Percentiles rank a stretch among this genome's conserved stretches.
Conservation (phyloP, 805 yeast species). For the Saccharomycopsis malanga region DNA sequence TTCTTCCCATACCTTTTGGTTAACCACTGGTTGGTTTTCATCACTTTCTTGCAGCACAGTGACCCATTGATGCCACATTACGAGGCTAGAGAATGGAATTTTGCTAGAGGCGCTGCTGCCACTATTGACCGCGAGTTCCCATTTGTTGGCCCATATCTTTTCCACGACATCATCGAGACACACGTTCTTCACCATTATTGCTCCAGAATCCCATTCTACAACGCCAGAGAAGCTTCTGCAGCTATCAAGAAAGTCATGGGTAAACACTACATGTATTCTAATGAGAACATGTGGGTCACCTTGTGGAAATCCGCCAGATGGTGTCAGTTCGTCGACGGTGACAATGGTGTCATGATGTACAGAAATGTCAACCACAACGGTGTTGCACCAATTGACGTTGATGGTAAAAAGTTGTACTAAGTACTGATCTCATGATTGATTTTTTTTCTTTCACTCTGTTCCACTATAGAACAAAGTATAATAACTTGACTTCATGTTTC, state of each 20-base stretch:
- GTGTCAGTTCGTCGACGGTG: conserved; percentile 72
- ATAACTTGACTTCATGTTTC: too few relatives aligned
- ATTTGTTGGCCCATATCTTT: conserved; percentile 65
- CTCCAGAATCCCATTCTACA: conserved; percentile 81
- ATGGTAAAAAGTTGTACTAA: conserved; percentile 14
- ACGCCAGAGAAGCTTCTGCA: conserved; percentile 71
- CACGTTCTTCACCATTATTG: conserved; percentile 83
- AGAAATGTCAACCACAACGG: conserved; percentile 66
- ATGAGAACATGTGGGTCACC: conserved; percentile 66
- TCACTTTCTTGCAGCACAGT: conserved; percentile 79
- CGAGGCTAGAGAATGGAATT: conserved; percentile 68
- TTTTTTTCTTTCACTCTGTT: too few relatives aligned
- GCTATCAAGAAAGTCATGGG: conserved; percentile 85
- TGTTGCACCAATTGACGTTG: conserved; percentile 19
- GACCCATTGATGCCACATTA: conserved; percentile 78
- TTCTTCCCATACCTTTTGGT: conserved; percentile 70
- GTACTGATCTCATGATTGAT: too few relatives aligned
- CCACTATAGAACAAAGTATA: too few relatives aligned
- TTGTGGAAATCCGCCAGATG: conserved; percentile 57
- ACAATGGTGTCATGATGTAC: conserved; percentile 64
- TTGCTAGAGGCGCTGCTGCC: conserved; percentile 86
- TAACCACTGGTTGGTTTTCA: conserved; percentile 87
- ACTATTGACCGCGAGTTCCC: conserved; percentile 83
- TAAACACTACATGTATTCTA: conserved; percentile 57
- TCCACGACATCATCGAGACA: conserved; percentile 88